These are phyloP conservation scores for Byssochlamys sp. DNA, from an alignment of 2,329 filamentous ascomycete genomes.

Conservation along the genomic window DNA sequence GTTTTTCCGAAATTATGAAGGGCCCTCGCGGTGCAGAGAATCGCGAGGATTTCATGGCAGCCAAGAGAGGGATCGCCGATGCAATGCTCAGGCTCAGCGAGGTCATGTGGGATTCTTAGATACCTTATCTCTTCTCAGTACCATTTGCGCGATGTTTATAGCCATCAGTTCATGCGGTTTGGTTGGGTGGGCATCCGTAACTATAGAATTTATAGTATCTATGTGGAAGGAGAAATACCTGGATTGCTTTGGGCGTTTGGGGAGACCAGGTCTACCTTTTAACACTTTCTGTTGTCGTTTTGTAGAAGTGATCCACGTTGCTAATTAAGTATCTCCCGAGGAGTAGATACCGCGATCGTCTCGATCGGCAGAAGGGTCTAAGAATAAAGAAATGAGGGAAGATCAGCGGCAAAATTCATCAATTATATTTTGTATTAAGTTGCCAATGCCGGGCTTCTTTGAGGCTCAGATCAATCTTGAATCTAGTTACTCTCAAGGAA, in stretches of 20 bases:
- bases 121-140: slow-evolving; percentile 1
- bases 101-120: slow-evolving; percentile 40
- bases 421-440: background rate
- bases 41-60: slow-evolving; percentile 37
- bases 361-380: background rate
- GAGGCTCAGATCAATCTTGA: background rate
- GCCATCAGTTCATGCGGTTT: background rate
- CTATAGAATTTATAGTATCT: background rate
- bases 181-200: background rate
- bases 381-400: background rate
- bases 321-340: background rate
- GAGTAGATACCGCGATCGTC: too few relatives aligned
- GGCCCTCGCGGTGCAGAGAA: slow-evolving; percentile 33
- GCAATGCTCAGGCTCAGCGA: slow-evolving; percentile 36
- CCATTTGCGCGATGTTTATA: background rate
- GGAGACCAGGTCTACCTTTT: background rate
- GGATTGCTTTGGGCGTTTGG: background rate
- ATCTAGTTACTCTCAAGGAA: background rate
- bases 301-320: background rate
- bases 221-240: background rate
- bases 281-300: background rate
- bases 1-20: slow-evolving; percentile 36
- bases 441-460: background rate
- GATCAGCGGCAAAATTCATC: background rate
- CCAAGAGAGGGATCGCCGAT: slow-evolving; percentile 37